Conservation (phyloP, 768 basidiomycete species). For the Holtermanniella nyarrowii region DNA sequence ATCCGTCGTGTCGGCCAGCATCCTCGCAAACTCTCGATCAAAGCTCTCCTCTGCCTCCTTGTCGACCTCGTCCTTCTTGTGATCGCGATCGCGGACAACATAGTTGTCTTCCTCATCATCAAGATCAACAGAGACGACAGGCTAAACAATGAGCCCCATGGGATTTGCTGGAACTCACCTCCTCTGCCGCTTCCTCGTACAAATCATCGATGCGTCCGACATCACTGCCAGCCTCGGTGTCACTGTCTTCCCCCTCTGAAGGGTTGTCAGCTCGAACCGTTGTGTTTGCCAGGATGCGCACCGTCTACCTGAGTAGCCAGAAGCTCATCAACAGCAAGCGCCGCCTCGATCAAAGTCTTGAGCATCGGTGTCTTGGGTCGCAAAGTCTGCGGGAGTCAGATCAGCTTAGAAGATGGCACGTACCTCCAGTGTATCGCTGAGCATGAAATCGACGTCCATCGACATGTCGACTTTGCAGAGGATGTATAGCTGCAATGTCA, state of each 20-base stretch:
- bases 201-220: constrained; percentile 48
- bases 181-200: constrained; percentile 48
- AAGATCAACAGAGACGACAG: background rate
- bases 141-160: background rate
- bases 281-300: constrained; percentile 8
- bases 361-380: constrained; percentile 63
- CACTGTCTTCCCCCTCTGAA: constrained; percentile 13
- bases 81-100: constrained; percentile 50
- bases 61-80: constrained; percentile 68
- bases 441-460: constrained; percentile 97
- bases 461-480: constrained; percentile 81
- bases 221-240: constrained; percentile 26
- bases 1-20: constrained; percentile 83
- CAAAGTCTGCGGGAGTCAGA: constrained; percentile 53
- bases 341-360: constrained; percentile 77
- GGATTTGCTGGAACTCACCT: constrained; percentile 22
- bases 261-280: constrained; percentile 7
- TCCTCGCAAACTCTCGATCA: constrained; percentile 86
- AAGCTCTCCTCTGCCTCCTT: constrained; percentile 90
- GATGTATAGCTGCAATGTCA: constrained; percentile 54
- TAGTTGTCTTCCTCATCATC: constrained; percentile 61
- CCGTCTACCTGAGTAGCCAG: constrained; percentile 57
- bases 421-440: constrained; percentile 87
- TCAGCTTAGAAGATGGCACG: constrained; percentile 8
- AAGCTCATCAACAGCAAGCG: constrained; percentile 79